Evolutionary conservation across 1,284 basidiomycete species (phyloP).

Genomic region (Leccinum pachyderme): DNA sequence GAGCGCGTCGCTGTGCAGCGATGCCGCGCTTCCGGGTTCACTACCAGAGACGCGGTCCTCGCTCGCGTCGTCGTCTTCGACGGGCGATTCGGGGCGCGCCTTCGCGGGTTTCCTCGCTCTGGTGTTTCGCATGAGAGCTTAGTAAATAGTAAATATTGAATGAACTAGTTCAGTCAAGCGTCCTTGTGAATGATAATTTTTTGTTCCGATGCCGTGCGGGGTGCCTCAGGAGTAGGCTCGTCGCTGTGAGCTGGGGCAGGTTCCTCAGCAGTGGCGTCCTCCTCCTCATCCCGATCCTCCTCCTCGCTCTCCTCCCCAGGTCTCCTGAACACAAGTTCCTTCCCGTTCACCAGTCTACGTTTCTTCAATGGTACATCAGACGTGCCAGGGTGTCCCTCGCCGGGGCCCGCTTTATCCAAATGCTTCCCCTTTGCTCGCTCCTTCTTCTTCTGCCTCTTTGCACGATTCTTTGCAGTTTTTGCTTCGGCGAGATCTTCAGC

Average conservation of each 20-base stretch:
- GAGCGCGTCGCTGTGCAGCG: slow-evolving; percentile 48
- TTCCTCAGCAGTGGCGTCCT: slow-evolving; percentile 12
- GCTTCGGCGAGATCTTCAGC: slow-evolving; percentile 55
- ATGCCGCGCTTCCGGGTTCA: slow-evolving; percentile 15
- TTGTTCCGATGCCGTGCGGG: slow-evolving; percentile 37
- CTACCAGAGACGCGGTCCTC: slow-evolving; percentile 11
- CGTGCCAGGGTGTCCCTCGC: slow-evolving; percentile 21
- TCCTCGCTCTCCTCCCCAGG: slow-evolving; percentile 53
- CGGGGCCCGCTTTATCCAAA: slow-evolving; percentile 25
- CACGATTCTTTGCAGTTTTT: slow-evolving; percentile 91
- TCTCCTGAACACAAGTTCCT: slow-evolving; percentile 54
- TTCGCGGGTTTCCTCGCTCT: slow-evolving; percentile 7
- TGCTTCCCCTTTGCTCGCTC: slow-evolving; percentile 52
- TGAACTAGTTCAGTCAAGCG: slow-evolving; percentile 27
- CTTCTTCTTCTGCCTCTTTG: slow-evolving; percentile 90
- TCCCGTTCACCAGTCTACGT: slow-evolving; percentile 53
- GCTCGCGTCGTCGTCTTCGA: slow-evolving; percentile 7
- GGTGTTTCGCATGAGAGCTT: background rate
- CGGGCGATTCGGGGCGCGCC: slow-evolving; percentile 5
- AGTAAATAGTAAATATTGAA: background rate
- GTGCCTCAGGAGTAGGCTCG: slow-evolving; percentile 9
- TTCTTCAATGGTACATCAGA: slow-evolving; percentile 45
- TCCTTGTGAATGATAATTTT: slow-evolving; percentile 55
- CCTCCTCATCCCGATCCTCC: slow-evolving; percentile 33
- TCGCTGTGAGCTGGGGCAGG: slow-evolving; percentile 8